Conservation (phyloP, 2,329 filamentous ascomycete species). For the Exophiala aquamarina region DNA sequence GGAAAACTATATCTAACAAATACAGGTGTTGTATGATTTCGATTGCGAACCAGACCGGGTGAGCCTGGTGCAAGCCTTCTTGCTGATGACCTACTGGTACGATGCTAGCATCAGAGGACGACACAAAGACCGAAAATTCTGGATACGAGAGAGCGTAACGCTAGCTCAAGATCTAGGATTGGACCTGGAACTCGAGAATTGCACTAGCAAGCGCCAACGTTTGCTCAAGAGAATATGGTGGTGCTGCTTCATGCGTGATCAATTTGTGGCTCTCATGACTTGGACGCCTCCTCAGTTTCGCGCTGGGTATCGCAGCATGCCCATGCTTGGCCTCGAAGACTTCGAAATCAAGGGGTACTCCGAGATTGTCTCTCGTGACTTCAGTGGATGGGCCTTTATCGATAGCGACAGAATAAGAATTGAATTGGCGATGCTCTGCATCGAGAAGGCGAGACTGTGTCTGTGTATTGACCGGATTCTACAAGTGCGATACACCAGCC, state of each 20-base stretch:
- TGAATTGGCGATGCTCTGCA: slow-evolving; percentile 10
- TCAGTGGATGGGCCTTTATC: slow-evolving; percentile 3
- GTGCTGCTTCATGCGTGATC: slow-evolving; percentile 93
- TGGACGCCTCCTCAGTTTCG: slow-evolving; percentile 87
- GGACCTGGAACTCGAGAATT: slow-evolving; percentile 80
- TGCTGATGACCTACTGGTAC: slow-evolving; percentile 96
- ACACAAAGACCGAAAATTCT: slow-evolving; percentile 96
- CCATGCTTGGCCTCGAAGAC: slow-evolving; percentile 36
- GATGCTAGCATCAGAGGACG: slow-evolving; percentile 77
- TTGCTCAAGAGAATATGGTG: slow-evolving; percentile 96
- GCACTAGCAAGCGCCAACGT: slow-evolving; percentile 70
- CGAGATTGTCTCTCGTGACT: slow-evolving; percentile 63
- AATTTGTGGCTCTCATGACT: slow-evolving; percentile 89
- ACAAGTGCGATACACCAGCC: slow-evolving; percentile 8
- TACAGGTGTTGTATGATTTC: slow-evolving; percentile 81
- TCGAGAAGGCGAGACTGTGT: slow-evolving; percentile 14
- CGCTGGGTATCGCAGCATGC: slow-evolving; percentile 55
- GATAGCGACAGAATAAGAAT: not conserved
- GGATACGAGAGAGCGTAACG: slow-evolving; percentile 96
- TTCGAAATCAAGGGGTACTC: slow-evolving; percentile 8
- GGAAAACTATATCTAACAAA: not conserved
- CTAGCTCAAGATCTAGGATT: slow-evolving; percentile 89
- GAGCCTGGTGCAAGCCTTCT: slow-evolving; percentile 78
- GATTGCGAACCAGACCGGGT: slow-evolving; percentile 90
- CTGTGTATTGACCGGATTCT: slow-evolving; percentile 12